phyloP scores from a whole-genome alignment of 2,329 filamentous ascomycete genomes.

The Neofusicoccum sp. region DNA sequence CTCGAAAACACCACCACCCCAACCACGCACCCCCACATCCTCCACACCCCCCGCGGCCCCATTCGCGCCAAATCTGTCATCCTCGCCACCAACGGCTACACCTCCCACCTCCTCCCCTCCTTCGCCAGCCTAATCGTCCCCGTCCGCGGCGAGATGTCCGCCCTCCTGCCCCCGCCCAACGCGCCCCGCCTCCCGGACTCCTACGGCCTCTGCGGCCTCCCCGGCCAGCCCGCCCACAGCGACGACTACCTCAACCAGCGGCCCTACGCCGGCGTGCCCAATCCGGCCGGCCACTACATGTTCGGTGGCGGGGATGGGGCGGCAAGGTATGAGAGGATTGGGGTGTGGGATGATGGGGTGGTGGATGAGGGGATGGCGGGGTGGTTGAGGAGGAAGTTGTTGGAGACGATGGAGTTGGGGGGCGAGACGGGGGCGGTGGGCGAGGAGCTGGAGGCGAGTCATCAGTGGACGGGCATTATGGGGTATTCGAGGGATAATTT shows the following conservation, averaged over 20 bases:
- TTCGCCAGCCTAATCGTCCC: constrained; percentile 74
- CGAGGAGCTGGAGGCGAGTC: constrained; percentile 46
- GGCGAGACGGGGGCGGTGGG: constrained; percentile 34
- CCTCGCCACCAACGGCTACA: constrained; percentile 82
- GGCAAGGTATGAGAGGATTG: constrained; percentile 48
- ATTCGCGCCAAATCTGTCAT: constrained; percentile 65
- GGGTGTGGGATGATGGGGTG: constrained; percentile 58
- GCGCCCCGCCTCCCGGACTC: constrained; percentile 52
- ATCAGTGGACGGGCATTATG: constrained; percentile 77
- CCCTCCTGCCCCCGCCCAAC: constrained; percentile 57
- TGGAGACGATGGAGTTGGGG: constrained; percentile 36
- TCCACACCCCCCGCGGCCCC: constrained; percentile 68
- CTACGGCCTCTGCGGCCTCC: constrained; percentile 62
- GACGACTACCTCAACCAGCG: constrained; percentile 75
- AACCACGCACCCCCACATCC: constrained; percentile 29
- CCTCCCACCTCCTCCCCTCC: constrained; percentile 67
- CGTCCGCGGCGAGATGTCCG: constrained; percentile 69
- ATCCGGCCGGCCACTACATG: constrained; percentile 55
- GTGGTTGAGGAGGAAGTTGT: constrained; percentile 53
- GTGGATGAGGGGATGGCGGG: constrained; percentile 56
- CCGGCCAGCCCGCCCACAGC: constrained; percentile 47
- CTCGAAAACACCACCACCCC: constrained; percentile 27
- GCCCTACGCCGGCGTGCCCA: constrained; percentile 46
- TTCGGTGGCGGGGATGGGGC: constrained; percentile 67
- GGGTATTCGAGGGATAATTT: constrained; percentile 66